Evolutionary conservation across 805 yeast species (phyloP), one percentile per base, ranked within the genome.

Genomic region (Zygosaccharomyces bisporus): DNA sequence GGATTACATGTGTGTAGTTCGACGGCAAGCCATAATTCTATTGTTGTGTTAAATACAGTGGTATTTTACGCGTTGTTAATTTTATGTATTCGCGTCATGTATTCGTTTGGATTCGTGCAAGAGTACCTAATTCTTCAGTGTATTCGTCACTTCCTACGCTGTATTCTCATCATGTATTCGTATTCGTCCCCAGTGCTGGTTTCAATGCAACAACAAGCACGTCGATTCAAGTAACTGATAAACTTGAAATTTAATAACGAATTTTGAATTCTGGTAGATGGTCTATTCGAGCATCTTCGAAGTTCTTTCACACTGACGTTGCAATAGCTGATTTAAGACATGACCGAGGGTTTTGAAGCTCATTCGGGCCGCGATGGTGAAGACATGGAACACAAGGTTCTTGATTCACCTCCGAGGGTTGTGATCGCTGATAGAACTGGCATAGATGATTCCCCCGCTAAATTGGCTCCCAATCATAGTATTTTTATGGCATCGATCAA

Each of bases 401-500:
- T 37, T 18, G 40, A 37, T 16, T 37, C 40, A 16, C 40, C 40
- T 13, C 40, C 40, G 4, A 29, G 40, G 7, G 40, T 37, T 14
- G 24, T 25, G 27, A 37, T 37, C 13, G 32, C 40, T 3, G 40
- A 37, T n/a, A 21, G 21, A 17, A 34, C 31, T n/a, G 13, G 3
- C 13, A 7, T 10, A n/a, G 31, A 27, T 12, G 33, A 35, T 8
- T 57, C 59, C 10, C 60, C 61, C 7, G 54, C 57, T 13, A 57
- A 57, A 35, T 24, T 58, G 29, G 56, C 58, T 8, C 55, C 58
- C 14, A 58, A 57, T 30, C 61, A 54, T 46, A 48, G 57, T 18
- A 42, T 57, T 6, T 58, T 58, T 30, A 56, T 58, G 53, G 52
- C 63, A 8, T 57, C 56, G 34, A 47, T 57, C 13, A 57, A 56